Evolutionary conservation across 1,284 basidiomycete species (phyloP).

Genomic region (Irpex sp.): DNA sequence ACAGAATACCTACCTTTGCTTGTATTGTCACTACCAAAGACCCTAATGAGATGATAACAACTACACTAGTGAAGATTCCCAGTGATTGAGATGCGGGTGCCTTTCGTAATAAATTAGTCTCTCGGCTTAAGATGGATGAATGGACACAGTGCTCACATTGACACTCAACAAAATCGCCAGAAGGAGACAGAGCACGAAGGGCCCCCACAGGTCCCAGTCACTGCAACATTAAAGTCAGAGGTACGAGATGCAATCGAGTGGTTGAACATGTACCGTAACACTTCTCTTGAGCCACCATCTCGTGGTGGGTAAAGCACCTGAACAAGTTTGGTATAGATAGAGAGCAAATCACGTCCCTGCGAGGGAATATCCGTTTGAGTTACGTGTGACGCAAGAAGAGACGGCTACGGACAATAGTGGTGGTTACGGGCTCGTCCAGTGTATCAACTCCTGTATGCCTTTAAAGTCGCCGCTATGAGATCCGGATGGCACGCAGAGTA

Average conservation of each 20-base stretch:
- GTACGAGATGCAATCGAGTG: constrained; percentile 11
- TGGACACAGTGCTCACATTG: constrained; percentile 64
- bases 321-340: constrained; percentile 91
- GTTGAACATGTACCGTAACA: constrained; percentile 62
- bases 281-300: constrained; percentile 77
- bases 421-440: constrained; percentile 90
- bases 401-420: constrained; percentile 81
- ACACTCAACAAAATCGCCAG: constrained; percentile 91
- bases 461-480: constrained; percentile 3
- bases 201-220: constrained; percentile 98
- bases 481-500: constrained; percentile 3
- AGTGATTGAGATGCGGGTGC: constrained; percentile 88
- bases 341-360: constrained; percentile 87
- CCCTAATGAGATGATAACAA: constrained; percentile 91
- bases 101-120: constrained; percentile 44
- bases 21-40: constrained; percentile 92
- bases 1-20: constrained; percentile 70
- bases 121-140: background rate
- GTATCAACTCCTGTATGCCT: constrained; percentile 88
- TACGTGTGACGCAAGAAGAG: background rate
- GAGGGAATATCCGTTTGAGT: background rate
- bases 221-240: constrained; percentile 43
- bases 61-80: constrained; percentile 91
- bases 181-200: constrained; percentile 86
- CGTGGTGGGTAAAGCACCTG: constrained; percentile 92